Base-by-base conservation (phyloP, 495 filamentous ascomycete species). In the Penicillium mononematosum region DNA sequence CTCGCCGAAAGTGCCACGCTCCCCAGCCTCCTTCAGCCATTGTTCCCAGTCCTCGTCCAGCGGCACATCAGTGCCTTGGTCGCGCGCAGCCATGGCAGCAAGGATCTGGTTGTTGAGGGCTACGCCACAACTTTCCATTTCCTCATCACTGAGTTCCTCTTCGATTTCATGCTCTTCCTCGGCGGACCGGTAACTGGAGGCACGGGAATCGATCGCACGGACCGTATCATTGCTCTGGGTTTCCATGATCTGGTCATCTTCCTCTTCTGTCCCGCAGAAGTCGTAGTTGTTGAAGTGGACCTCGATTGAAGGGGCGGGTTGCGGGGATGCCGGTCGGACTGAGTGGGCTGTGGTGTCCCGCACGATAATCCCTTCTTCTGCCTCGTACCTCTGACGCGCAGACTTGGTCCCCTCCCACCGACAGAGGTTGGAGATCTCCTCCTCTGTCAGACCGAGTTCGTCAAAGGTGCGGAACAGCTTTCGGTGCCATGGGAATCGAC, bases 321-420 rank as follows among this genome's bases (percentile, higher is more conserved):
- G 32, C 5, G 75, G 71, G n/a, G 74, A 66, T 14, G 73, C 74
- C 34, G 62, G 66, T 34, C 58, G 68, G 58, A 96, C 85, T 16
- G 78, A 81, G 63, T 89, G 82, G 53, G 84, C 85, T 1, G 91
- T 91, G 4, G 92, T 96, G 69, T 96, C 92, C 55, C 72, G 71
- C 60, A 96, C 90, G 20, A 64, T 77, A 45, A 87, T 77, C 3
- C 85, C 84, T 62, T 90, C 85, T 65, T 96, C 90, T 42, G 77
- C 76, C 74, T 96, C 92, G 68, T 88, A 96, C 14, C 87, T 83
- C 67, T 93, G 85, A 56, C 91, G 87, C 29, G 92, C 92, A 78
- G 88, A 95, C 61, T 88, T 87, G 50, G 92, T 96, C n/a, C 92
- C 92, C 68, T 96, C 90, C 92, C 92, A 96, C 64, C 88, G 88